Base-by-base conservation (phyloP, 352 stramenopile species). In the Globisporangium apiculatum region DNA sequence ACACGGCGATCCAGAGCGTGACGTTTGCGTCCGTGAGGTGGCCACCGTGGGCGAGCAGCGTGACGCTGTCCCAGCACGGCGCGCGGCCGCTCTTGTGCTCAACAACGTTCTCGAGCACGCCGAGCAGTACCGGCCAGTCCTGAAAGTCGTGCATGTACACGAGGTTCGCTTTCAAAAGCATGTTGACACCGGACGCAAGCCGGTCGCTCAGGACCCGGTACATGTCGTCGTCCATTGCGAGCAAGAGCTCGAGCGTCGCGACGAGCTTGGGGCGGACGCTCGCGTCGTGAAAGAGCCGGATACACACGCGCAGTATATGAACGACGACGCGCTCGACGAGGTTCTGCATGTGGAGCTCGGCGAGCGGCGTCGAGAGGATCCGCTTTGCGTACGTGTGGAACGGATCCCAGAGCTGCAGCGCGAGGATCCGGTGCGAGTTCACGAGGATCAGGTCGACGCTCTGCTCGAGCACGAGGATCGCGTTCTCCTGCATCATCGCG, bases 141-240 rank as follows among this genome's bases (percentile, higher is more conserved):
- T 84, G 70, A 52, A 90, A 91, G 38, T 89, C 69, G 61, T 91
- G 78, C 83, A 95, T 91, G 72, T 95, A 95, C 62, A 93, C 83
- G 14, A 91, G 65, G 42, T 95, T 95, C 1, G 85, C 85, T 68
- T 93, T 93, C 17, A 95, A 62, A 31, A 93, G 61, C 72, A 93
- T 86, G 42, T 88, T 89, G 51, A 95, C 83, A 2, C 85, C 85
- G 0, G 82, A 86, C 4, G 85, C 82, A 6, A 95, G 58, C 11
- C 85, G 79, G 47, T 95, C 83, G 42, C 83, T 88, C n/a, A 95
- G 62, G 2, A 75, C 85, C 51, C 83, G 76, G 67, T 86, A 86
- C 78, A 90, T 89, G 11, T 87, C 79, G 50, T 87, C 79, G 56
- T 93, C 81, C 76, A 95, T 84, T 7, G 68, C 71, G 45, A 88